Conservation (phyloP, 345 rosid genomes). For the Acer campestre region DNA sequence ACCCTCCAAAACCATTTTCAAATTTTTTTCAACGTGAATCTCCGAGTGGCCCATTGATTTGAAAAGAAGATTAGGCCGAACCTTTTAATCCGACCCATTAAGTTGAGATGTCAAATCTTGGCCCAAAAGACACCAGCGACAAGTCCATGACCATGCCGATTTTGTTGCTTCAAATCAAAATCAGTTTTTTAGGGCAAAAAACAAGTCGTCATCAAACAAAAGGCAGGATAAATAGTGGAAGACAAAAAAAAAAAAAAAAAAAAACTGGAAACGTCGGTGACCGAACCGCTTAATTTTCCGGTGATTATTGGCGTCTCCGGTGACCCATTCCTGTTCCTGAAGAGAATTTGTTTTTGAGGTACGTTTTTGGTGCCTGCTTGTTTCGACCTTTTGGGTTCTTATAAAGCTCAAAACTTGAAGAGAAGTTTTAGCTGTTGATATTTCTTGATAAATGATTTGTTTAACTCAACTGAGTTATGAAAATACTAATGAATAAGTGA, state of each 20-base stretch:
- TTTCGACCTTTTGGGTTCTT: no score
- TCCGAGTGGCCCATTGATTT: not conserved
- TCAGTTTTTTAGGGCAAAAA: not conserved
- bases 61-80: not conserved
- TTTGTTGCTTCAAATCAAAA: slow-evolving; percentile 2
- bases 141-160: no score
- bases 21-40: no score
- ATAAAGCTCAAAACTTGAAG: no score
- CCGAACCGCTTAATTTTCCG: not conserved
- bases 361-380: not conserved
- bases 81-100: not conserved
- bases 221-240: not conserved
- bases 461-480: not conserved
- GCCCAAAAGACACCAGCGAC: not conserved
- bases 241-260: no score
- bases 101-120: not conserved
- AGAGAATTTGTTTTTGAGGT: not conserved
- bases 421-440: not conserved
- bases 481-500: not conserved
- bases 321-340: no score
- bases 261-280: not conserved
- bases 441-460: not conserved
- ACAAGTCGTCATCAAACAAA: not conserved
- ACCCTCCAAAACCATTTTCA: no score
- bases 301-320: not conserved